Conservation (phyloP, 805 yeast species). For the Kodamaea hsintzibuensis region DNA sequence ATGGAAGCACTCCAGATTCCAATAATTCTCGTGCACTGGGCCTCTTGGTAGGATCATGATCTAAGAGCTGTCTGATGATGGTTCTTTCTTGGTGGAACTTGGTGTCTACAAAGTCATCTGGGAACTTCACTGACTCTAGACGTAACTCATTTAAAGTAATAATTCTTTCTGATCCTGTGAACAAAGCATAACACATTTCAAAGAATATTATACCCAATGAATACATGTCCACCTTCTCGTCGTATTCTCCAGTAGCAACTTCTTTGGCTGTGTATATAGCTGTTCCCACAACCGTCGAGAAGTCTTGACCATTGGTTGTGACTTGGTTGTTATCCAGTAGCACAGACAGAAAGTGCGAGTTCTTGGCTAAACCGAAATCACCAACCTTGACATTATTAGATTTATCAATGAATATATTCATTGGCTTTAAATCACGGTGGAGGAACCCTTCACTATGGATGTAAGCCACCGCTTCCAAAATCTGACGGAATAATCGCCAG, state of each 20-base stretch:
- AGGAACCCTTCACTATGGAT: slow-evolving; percentile 93
- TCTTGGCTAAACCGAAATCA: slow-evolving; percentile 95
- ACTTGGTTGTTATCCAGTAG: slow-evolving; percentile 42
- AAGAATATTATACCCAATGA: slow-evolving; percentile 93
- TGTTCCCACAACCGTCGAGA: slow-evolving; percentile 94
- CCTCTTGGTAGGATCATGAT: slow-evolving; percentile 75
- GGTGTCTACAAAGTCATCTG: slow-evolving; percentile 61
- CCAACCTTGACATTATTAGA: slow-evolving; percentile 89
- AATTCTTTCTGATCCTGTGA: slow-evolving; percentile 94
- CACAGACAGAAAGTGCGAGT: slow-evolving; percentile 56
- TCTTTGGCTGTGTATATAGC: slow-evolving; percentile 91
- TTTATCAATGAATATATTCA: slow-evolving; percentile 92
- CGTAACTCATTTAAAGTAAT: slow-evolving; percentile 68
- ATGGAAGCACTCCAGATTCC: slow-evolving; percentile 81
- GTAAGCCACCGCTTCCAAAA: slow-evolving; percentile 84
- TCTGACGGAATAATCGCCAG: slow-evolving; percentile 87
- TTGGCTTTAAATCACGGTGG: slow-evolving; percentile 93
- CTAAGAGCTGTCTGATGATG: slow-evolving; percentile 65
- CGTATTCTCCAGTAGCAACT: slow-evolving; percentile 76
- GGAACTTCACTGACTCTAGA: slow-evolving; percentile 61
- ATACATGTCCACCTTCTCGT: slow-evolving; percentile 94
- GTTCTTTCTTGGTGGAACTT: slow-evolving; percentile 60
- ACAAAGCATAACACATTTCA: slow-evolving; percentile 84
- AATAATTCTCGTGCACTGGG: slow-evolving; percentile 79
- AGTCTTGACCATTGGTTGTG: slow-evolving; percentile 54